Percentiles rank a stretch among this genome's conserved stretches.
Conservation (phyloP, 495 filamentous ascomycete genomes). For the Chlorociboria aeruginascens region DNA sequence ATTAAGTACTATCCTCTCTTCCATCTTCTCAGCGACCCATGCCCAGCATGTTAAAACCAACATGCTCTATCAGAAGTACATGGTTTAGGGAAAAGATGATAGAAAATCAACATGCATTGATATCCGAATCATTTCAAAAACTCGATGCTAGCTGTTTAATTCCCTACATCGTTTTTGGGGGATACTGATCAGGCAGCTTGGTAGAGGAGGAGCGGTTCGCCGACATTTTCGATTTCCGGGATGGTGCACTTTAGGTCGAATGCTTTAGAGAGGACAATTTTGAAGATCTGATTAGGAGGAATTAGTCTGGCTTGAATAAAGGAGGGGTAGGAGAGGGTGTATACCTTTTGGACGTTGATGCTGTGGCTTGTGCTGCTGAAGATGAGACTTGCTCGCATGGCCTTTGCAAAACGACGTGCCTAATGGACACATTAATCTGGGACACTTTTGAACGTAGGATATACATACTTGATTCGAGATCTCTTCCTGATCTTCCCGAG, state of each 20-base stretch:
- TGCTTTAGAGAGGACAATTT: constrained; percentile 95
- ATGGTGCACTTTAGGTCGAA: constrained; percentile 99
- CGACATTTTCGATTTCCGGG: constrained; percentile 94
- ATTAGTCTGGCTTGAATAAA: constrained; percentile 1
- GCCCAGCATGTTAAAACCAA: too few species aligned
- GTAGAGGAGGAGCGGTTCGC: constrained; percentile 92
- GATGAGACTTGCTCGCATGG: constrained; percentile 93
- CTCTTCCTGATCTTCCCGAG: constrained; percentile 92
- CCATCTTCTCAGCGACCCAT: too few species aligned
- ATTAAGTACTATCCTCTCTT: too few species aligned
- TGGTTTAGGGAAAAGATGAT: background rate
- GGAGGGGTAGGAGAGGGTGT: constrained; percentile 4
- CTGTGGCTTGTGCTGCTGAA: constrained; percentile 98
- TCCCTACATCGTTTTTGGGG: background rate
- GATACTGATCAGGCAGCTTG: constrained; percentile 44
- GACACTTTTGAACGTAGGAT: background rate
- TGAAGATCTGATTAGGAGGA: constrained; percentile 70
- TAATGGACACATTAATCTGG: constrained; percentile 21
- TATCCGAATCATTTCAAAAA: background rate
- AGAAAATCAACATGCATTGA: background rate
- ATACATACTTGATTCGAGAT: constrained; percentile 80
- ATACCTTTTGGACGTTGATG: constrained; percentile 98
- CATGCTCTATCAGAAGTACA: too few species aligned
- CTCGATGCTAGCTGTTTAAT: background rate
- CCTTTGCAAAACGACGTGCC: constrained; percentile 93